These are phyloP conservation scores for Parachlorella kessleri DNA, from an alignment of 139 green algal genomes.

Conservation along the genomic window DNA sequence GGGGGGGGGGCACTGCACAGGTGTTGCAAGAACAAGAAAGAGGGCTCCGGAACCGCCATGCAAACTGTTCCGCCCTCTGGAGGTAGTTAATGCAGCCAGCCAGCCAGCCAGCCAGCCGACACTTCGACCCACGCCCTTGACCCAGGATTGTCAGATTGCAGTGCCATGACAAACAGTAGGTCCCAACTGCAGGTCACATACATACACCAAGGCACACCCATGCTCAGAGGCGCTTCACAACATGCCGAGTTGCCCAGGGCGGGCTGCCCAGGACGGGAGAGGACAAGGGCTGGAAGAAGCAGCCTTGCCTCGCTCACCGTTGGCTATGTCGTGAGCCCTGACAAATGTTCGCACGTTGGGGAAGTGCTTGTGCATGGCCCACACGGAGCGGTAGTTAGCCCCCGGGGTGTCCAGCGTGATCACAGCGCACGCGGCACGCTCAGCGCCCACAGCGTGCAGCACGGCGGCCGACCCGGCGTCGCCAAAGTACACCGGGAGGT, in stretches of 20 bases:
- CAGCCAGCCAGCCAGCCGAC: too few species aligned
- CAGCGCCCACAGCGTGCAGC: conserved; percentile 81
- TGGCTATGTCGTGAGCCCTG: conserved; percentile 93
- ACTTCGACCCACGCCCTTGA: too few species aligned
- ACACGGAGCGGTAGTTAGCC: conserved; percentile 95
- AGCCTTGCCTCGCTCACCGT: conserved; percentile 46
- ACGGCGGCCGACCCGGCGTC: conserved; percentile 86
- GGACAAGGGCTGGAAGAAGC: neutral
- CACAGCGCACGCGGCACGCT: conserved; percentile 87
- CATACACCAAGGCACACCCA: too few species aligned
- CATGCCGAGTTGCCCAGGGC: neutral
- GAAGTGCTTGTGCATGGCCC: conserved; percentile 93
- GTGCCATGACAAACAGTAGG: too few species aligned
- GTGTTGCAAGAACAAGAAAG: too few species aligned
- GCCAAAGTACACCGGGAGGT: conserved; percentile 98
- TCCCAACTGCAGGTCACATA: too few species aligned
- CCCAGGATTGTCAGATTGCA: too few species aligned
- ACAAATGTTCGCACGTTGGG: conserved; percentile 93
- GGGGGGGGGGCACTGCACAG: too few species aligned
- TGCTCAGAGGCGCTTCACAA: neutral
- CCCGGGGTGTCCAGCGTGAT: conserved; percentile 75
- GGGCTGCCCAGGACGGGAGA: neutral
- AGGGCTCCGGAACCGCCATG: too few species aligned
- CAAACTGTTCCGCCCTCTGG: too few species aligned
- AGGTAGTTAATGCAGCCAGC: too few species aligned